Conservation (phyloP, 805 yeast genomes). For the Candida gorgasii region DNA sequence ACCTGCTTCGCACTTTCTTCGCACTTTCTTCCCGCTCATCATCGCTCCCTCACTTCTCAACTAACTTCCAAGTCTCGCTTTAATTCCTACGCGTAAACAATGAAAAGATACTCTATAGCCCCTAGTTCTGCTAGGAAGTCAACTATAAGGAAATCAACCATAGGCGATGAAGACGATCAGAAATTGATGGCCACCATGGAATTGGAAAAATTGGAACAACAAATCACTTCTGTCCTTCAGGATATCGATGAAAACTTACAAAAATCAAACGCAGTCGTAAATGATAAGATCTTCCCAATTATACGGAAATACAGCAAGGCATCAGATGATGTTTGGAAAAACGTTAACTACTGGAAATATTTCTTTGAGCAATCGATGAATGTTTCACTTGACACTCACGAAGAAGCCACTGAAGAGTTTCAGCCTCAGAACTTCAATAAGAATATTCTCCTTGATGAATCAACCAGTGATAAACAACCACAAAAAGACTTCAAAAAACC, state of each 20-base stretch:
- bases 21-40: no score
- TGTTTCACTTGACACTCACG: constrained; percentile 46
- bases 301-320: constrained; percentile 59
- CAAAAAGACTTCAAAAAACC: constrained; percentile 20
- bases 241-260: constrained; percentile 76
- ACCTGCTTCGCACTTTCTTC: no score
- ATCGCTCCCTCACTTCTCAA: background rate
- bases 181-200: constrained; percentile 30
- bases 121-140: constrained; percentile 29
- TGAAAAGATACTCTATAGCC: constrained; percentile 38
- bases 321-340: constrained; percentile 63
- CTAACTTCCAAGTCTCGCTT: no score
- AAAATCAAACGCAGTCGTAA: constrained; percentile 64
- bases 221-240: constrained; percentile 73
- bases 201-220: constrained; percentile 71
- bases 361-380: constrained; percentile 62
- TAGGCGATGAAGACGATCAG: constrained; percentile 11
- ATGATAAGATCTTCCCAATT: constrained; percentile 67
- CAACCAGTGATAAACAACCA: constrained; percentile 15
- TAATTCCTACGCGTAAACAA: constrained; percentile 14
- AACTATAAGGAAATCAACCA: constrained; percentile 25
- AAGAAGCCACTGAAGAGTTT: constrained; percentile 2
- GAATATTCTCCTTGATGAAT: constrained; percentile 20
- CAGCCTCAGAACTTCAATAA: constrained; percentile 2
- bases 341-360: constrained; percentile 72